Evolutionary conservation across 352 stramenopile species (phyloP), one percentile per base, ranked within the genome.

Genomic region (Globisporangium mamillatum): DNA sequence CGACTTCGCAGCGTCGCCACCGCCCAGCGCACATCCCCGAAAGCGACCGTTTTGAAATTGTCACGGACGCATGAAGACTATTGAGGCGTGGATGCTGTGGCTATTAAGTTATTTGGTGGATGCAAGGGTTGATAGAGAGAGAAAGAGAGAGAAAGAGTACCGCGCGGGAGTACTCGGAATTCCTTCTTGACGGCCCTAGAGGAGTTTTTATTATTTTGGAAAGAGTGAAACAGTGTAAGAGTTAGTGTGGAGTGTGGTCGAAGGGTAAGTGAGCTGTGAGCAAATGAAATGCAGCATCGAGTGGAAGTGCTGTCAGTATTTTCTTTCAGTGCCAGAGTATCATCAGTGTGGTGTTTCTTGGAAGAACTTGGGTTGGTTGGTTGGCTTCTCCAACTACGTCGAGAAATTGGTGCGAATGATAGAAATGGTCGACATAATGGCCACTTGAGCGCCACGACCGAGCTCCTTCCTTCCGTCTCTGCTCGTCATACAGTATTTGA

Each of bases 41-140:
- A 16, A 60, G 27, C 55, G 55, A 60, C 27, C 55, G 55, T 29
- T 60, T 60, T 22, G 55, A 60, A 22, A 36, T 60, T 29, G 55
- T 60, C 55, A 52, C 18, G 44, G 44, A 52, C 44, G 55, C 29
- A 3, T 60, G 27, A 22, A 24, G 55, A 20, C 2, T 12, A 20
- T 14, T 2, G 18, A 2, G 16, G 6, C 5, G 2, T 52, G 44
- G 44, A 52, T 6, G 18, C 18, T 22, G 5, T 4, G 8, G 27
- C 25, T 10, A 44, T n/a, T 60, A 60, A 60, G 55, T 60, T 60
- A 60, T 60, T 27, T 6, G 54, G 25, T 8, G 25, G 54, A 44
- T 18, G 16, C 6, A 16, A 34, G 6, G 54, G n/a, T 27, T 34
- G 25, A 58, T 25, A 24, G 22, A 14, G 16, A 16, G 54, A 20